Base-by-base conservation (phyloP, 1,284 basidiomycete genomes). In the Sanghuangporus weigelae region DNA sequence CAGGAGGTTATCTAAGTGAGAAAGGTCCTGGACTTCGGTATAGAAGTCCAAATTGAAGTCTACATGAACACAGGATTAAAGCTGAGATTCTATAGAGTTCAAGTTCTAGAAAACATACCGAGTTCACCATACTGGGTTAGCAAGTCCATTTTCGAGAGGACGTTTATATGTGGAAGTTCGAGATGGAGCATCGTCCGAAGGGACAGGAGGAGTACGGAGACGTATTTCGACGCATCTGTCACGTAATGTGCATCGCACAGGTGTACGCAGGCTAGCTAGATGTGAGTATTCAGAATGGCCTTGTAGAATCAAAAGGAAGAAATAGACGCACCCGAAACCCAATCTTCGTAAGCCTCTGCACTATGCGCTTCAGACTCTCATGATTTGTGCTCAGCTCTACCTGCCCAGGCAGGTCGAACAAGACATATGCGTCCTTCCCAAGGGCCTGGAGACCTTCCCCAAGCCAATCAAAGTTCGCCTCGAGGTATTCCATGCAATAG, bases 1-100 rank as follows among this genome's bases (percentile, higher is more conserved):
- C 19, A 98, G 84, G 1, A 86, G 79, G 64, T 89, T 90, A 68
- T 93, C 84, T 6, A 99, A 84, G 74, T 98, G 92, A 0, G 90
- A 89, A 0, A 99, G 81, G 73, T 99, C 96, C 76, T 98, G 95
- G 0, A 97, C 96, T 75, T 99, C 94, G 48, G 97, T 98, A 74
- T 99, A 99, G 74, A 94, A 99, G 69, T 96, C 94, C 49, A 99
- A 86, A 71, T 96, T 97, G 80, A 99, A 98, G 44, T 95, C 95
- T 96, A 69, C 16, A n/a, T 4, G 54, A 23, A 56, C 63, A 21
- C 57, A 8, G 53, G n/a, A 53, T 60, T 54, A 59, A 7, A 12
- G n/a, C n/a, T 49, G n/a, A 21, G 10, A 1, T 49, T 58, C 39
- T 11, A 68, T 51, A 58, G 65, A 66, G 51, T 39, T 19, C 58